Evolutionary conservation across 345 rosid genomes (phyloP).

Genomic region (Diplotaxis tenuifolia): DNA sequence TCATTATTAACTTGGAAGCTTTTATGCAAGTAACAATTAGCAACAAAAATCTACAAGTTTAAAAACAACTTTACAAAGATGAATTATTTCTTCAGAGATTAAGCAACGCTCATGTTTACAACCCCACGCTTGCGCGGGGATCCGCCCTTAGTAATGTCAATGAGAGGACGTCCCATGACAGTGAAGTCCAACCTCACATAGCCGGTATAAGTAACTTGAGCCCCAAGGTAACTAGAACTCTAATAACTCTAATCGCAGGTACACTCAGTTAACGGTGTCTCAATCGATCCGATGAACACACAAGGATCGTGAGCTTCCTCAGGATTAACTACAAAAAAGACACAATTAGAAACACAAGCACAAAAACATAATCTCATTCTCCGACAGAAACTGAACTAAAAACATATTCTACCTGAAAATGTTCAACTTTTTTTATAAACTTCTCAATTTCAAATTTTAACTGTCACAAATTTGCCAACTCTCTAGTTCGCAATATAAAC

Average conservation of each 20-base stretch:
- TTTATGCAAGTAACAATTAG: background rate
- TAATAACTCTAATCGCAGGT: background rate
- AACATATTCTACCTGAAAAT: background rate
- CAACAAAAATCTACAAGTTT: background rate
- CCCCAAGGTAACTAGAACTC: background rate
- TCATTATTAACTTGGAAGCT: background rate
- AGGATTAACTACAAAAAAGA: background rate
- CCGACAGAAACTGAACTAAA: background rate
- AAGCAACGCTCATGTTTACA: background rate
- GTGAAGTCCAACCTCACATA: background rate
- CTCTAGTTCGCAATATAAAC: too few relatives aligned
- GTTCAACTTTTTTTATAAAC: too few relatives aligned
- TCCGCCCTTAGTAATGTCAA: background rate
- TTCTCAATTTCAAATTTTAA: background rate
- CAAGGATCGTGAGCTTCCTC: background rate
- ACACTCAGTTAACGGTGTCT: background rate
- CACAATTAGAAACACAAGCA: background rate
- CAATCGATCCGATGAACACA: background rate
- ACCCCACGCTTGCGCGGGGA: background rate
- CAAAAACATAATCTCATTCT: background rate
- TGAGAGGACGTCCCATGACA: background rate
- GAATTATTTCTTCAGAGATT: background rate
- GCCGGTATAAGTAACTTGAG: conserved; percentile 7
- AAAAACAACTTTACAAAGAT: background rate
- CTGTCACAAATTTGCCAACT: background rate